A percentile compares a stretch with the other conserved stretches of the same genome.
phyloP scores from a whole-genome alignment of 1,284 basidiomycete species.

The Amylostereum areolatum region DNA sequence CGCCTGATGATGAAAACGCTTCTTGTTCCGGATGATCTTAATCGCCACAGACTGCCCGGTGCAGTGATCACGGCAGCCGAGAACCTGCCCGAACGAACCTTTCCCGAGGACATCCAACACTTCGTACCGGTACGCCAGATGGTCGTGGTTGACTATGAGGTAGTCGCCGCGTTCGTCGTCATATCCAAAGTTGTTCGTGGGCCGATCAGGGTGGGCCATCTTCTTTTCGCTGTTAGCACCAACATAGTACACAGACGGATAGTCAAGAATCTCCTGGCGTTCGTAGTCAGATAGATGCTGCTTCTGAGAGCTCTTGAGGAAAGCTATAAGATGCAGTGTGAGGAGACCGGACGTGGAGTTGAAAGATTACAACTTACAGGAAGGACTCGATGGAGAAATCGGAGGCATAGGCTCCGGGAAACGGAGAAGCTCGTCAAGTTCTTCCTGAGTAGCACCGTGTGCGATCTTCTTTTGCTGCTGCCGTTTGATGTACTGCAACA shows the following conservation, averaged over 20 bases:
- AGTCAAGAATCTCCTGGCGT: slow-evolving; percentile 88
- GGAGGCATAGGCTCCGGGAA: slow-evolving; percentile 90
- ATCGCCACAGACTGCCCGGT: slow-evolving; percentile 96
- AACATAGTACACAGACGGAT: slow-evolving; percentile 78
- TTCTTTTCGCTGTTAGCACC: slow-evolving; percentile 83
- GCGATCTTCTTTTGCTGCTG: slow-evolving; percentile 88
- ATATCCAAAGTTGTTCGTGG: slow-evolving; percentile 91
- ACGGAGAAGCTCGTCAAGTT: slow-evolving; percentile 83
- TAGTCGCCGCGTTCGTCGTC: slow-evolving; percentile 99
- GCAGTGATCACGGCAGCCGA: slow-evolving; percentile 94
- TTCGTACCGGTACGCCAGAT: slow-evolving; percentile 96
- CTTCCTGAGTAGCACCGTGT: slow-evolving; percentile 76
- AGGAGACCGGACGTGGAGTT: slow-evolving; percentile 8
- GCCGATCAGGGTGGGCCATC: slow-evolving; percentile 61
- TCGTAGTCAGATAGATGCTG: slow-evolving; percentile 82
- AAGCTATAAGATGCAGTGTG: slow-evolving; percentile 31
- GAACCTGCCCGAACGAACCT: slow-evolving; percentile 97
- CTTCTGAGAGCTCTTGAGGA: slow-evolving; percentile 55
- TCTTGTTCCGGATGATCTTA: slow-evolving; percentile 99
- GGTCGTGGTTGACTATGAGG: slow-evolving; percentile 84
- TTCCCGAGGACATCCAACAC: slow-evolving; percentile 91
- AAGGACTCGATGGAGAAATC: slow-evolving; percentile 60
- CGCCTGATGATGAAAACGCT: slow-evolving; percentile 98
- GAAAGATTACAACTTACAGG: slow-evolving; percentile 44
- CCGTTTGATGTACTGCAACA: slow-evolving; percentile 89